Evolutionary conservation across 352 stramenopile genomes (phyloP), one percentile per base, ranked within the genome.

Genomic region (Phytophthora vignae): DNA sequence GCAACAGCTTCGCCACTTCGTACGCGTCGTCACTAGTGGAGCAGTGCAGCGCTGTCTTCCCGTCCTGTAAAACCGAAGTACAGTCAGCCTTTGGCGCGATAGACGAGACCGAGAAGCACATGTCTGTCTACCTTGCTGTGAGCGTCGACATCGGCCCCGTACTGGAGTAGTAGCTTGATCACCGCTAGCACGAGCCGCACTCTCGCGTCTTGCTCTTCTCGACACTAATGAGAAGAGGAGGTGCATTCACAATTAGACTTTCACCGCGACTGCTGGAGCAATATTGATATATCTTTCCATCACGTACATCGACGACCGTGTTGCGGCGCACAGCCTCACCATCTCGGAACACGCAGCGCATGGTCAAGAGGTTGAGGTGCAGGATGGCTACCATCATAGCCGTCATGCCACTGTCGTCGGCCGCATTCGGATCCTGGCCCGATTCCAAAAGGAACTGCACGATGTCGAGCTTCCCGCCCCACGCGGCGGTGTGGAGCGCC

Each of bases 321-420:
- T 81, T 81, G n/a, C 61, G 70, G 1, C 50, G 61, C 15, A 81
- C 57, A 15, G 62, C 65, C 7, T 61, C 21, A 1, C 58, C 53
- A 5, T 58, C 63, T 3, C 67, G 62, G 9, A 81, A 59, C 7
- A 81, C 49, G 15, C 70, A 76, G 54, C 74, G 70, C 58, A 69
- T 76, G 10, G 61, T 69, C 33, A 71, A 58, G 17, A 81, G 48
- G 29, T 58, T 75, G 15, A 67, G 70, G 2, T 60, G 69, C 48
- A 81, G 31, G 40, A 76, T 76, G 25, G 66, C 44, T 27, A 81
- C 53, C 70, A 78, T 81, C 33, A 76, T 64, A 1, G 74, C 46
- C 27, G 70, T 78, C 61, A 78, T 59, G 8, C 53, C 65, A 55
- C 44, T 52, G 21, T 76, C 57, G 55, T 69, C 70, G 2, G 9